These are phyloP conservation scores for Sorghum bicolor DNA, from an alignment of 176 grass and related monocot genomes.

Conservation along the genomic window DNA sequence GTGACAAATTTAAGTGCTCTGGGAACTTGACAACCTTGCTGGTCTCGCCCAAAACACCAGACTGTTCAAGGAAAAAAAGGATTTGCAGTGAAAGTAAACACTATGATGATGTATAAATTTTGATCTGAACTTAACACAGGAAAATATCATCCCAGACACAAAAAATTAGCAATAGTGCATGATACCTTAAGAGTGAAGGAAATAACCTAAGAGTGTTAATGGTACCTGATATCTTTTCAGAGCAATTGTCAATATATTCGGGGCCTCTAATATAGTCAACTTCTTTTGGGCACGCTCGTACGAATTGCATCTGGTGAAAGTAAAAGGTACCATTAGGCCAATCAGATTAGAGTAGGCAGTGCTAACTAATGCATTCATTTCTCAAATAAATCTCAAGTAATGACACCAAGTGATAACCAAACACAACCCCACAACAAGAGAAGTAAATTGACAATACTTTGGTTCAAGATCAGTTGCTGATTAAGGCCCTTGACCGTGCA, in stretches of 20 bases:
- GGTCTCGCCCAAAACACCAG: slow-evolving; percentile 74
- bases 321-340: slow-evolving; percentile 6
- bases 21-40: slow-evolving; percentile 63
- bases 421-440: slow-evolving; percentile 2
- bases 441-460: slow-evolving; percentile 21
- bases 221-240: slow-evolving; percentile 88
- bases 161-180: not conserved
- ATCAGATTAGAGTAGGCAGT: not conserved
- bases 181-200: not conserved
- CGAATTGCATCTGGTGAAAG: slow-evolving; percentile 66
- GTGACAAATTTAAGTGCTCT: slow-evolving; percentile 63
- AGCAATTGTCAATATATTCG: slow-evolving; percentile 84
- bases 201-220: slow-evolving; percentile 18
- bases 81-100: slow-evolving; percentile 16
- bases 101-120: not conserved
- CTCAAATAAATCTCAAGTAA: not conserved
- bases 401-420: not conserved
- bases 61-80: slow-evolving; percentile 43
- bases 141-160: slow-evolving; percentile 12
- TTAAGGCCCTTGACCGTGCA: not conserved
- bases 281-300: slow-evolving; percentile 80
- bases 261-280: slow-evolving; percentile 80
- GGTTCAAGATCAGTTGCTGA: slow-evolving; percentile 14
- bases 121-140: not conserved
- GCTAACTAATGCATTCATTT: slow-evolving; percentile 13